These are phyloP conservation scores for Zygosaccharomyces rouxii DNA, from an alignment of 805 yeast genomes.

Conservation along the genomic window DNA sequence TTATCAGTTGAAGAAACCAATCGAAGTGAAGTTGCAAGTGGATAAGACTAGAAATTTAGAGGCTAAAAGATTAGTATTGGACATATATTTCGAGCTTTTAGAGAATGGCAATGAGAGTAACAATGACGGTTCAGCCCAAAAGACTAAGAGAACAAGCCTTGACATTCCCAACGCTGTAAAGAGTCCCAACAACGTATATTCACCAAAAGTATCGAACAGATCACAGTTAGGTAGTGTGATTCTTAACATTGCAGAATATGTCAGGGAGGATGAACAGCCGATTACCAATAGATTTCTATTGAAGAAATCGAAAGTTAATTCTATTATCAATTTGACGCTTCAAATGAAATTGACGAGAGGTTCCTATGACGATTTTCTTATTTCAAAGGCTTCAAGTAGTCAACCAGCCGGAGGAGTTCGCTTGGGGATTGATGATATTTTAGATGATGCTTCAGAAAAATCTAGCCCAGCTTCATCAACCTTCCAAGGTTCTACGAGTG, in stretches of 20 bases:
- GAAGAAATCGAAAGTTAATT: constrained; percentile 75
- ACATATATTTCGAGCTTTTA: constrained; percentile 42
- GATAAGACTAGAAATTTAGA: constrained; percentile 37
- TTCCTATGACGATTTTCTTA: constrained; percentile 29
- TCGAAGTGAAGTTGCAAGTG: constrained; percentile 41
- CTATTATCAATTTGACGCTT: constrained; percentile 64
- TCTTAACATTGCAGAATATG: constrained; percentile 69
- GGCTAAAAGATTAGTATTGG: constrained; percentile 38
- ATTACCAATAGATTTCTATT: constrained; percentile 61
- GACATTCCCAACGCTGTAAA: constrained; percentile 3
- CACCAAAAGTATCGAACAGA: constrained; percentile 34
- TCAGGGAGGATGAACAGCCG: constrained; percentile 45
- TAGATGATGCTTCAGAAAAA: constrained; percentile 20
- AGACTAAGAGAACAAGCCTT: constrained; percentile 12
- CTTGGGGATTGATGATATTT: constrained; percentile 19
- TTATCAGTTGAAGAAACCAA: constrained; percentile 34
- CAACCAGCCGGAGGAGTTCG: constrained; percentile 26
- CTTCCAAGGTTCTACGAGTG: constrained; percentile 9
- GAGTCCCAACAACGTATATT: constrained; percentile 15
- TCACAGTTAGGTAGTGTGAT: constrained; percentile 60
- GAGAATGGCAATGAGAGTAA: constrained; percentile 9
- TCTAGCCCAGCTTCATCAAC: constrained; percentile 19
- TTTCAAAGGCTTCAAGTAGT: constrained; percentile 18
- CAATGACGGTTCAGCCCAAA: neutral
- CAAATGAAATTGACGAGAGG: constrained; percentile 43